These are phyloP conservation scores for Cinchona pubescens DNA, from an alignment of 257 asterid genomes.

Conservation along the genomic window DNA sequence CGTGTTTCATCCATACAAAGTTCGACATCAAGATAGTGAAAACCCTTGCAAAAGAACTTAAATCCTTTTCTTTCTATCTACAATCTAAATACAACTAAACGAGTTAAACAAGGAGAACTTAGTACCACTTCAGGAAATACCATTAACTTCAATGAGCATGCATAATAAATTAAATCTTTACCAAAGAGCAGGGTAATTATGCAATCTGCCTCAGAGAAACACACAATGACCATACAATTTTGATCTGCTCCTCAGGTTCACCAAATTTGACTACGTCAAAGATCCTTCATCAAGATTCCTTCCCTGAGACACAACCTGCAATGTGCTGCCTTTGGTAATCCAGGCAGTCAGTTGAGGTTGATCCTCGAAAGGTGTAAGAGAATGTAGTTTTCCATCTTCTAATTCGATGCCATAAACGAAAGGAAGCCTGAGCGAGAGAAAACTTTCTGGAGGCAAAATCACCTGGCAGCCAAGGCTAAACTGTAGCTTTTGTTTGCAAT, in stretches of 20 bases:
- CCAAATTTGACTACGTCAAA: constrained; percentile 28
- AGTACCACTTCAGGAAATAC: background rate
- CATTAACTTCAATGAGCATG: background rate
- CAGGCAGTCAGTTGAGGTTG: constrained; percentile 87
- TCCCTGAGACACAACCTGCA: constrained; percentile 55
- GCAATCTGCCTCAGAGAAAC: constrained; percentile 2
- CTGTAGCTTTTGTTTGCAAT: constrained; percentile 64
- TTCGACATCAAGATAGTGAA: background rate
- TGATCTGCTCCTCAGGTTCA: constrained; percentile 12
- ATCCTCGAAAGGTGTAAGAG: constrained; percentile 67
- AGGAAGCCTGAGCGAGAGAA: constrained; percentile 84
- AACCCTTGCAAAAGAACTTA: background rate
- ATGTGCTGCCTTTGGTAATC: constrained; percentile 63
- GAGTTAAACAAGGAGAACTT: background rate
- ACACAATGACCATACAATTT: background rate
- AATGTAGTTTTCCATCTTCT: constrained; percentile 68
- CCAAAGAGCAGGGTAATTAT: background rate
- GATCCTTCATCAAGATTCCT: constrained; percentile 45
- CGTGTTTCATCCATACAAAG: background rate
- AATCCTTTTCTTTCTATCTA: background rate
- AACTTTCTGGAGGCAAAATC: constrained; percentile 93
- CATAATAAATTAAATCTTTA: background rate
- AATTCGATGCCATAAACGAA: constrained; percentile 74
- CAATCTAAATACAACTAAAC: background rate
- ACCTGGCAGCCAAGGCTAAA: constrained; percentile 80